Base-by-base conservation (phyloP, 2,329 filamentous ascomycete genomes). In the Penicillium digitatum region DNA sequence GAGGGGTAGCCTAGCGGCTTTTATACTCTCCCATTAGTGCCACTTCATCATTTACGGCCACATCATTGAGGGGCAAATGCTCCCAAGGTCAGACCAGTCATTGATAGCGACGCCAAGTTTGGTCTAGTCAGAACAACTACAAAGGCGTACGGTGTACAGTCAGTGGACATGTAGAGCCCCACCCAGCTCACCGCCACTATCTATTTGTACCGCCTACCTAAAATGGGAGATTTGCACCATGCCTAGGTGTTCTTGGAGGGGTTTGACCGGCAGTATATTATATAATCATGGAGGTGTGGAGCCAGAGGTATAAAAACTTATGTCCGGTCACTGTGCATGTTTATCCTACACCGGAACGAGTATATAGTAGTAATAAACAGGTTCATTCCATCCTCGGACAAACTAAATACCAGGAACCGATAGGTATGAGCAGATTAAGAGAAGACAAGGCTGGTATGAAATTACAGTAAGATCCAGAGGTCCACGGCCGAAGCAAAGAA, bases 381-480 rank as follows among this genome's bases (percentile, higher is more conserved):
- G 7, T 42, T n/a, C 11, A n/a, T 38, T 48, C 22, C 24, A 34
- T 27, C 14, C 8, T 14, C 11, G 8, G 18, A 24, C 16, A n/a
- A 34, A 7, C 34, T 29, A 38, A 27, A 26, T 37, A 22, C n/a
- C 5, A 1, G 9, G 18, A 26, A 47, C 22, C 29, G 9, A 40
- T 22, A 27, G 18, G 20, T 34, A 48, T 39, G 48, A 53, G 48
- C 26, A 48, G 31, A 45, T 43, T 46, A 43, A 52, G 43, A 32
- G 46, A 48, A 35, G 34, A 40, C 54, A 48, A 35, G 34, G 49
- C 18, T 59, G 54, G 60, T 61, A 62, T 60, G 59, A 62, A 42
- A 59, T 58, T 58, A 60, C 58, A 59, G 39, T 22, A 34, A 50
- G 49, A 52, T 49, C 34, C 47, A 54, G 40, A 37, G 31, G 34